Conservation (phyloP, 2,329 filamentous ascomycete genomes). For the Pseudocercospora crystallina region DNA sequence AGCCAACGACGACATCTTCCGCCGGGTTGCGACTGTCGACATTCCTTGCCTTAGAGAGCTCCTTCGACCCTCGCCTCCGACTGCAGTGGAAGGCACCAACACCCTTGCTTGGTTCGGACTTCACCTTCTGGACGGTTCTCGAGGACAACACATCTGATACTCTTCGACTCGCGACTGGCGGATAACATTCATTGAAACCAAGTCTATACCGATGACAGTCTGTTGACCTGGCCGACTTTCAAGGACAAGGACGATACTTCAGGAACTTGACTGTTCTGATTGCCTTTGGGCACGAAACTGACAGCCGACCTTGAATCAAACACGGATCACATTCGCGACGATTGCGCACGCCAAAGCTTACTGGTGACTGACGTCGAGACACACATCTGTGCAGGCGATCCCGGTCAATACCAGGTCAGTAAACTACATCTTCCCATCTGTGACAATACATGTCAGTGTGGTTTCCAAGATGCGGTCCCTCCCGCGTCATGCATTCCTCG, state of each 20-base stretch:
- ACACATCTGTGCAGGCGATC: not conserved
- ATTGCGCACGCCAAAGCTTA: not conserved
- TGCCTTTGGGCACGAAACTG: slow-evolving; percentile 1
- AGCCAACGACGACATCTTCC: not conserved
- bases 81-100: not conserved
- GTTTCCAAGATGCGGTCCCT: slow-evolving; percentile 1
- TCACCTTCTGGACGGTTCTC: not conserved
- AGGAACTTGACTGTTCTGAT: not conserved
- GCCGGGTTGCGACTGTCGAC: not conserved
- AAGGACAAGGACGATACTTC: not conserved
- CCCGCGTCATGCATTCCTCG: slow-evolving; percentile 20
- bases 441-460: not conserved
- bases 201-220: not conserved
- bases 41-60: not conserved
- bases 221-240: not conserved
- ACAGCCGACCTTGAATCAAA: slow-evolving; percentile 1
- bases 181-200: slow-evolving; percentile 6
- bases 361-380: not conserved
- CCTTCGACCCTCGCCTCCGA: not conserved
- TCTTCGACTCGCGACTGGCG: not conserved
- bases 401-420: slow-evolving; percentile 5
- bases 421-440: not conserved
- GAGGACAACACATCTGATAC: not conserved
- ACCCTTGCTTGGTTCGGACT: slow-evolving; percentile 6
- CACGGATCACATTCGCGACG: not conserved